Base-by-base conservation (phyloP, 2,329 filamentous ascomycete species). In the Pseudopyrenochaeta lycopersici region DNA sequence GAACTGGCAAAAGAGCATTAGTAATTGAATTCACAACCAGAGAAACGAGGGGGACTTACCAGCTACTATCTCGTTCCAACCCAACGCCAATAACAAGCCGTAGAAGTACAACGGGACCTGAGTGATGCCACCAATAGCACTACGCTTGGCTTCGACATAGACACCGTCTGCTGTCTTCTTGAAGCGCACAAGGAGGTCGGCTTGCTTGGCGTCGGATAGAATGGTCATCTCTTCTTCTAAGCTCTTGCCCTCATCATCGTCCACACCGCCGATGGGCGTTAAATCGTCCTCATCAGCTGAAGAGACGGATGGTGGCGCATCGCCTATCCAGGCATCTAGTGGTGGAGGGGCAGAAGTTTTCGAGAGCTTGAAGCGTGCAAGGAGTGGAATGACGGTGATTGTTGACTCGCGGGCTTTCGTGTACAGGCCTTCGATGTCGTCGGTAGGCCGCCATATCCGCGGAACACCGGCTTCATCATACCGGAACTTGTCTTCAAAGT, bases 401-500 rank as follows among this genome's bases (percentile, higher is more conserved):
- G 95, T 99, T 4, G 92, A 96, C 77, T 98, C 94, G 60, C 94
- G 87, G 3, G 95, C 94, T 60, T 88, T 89, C 31, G 92, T 97
- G 77, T 98, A 99, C 36, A 96, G 82, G 40, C 94, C 93, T 79
- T 99, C 95, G 56, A 99, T 99, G 71, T 99, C 95, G 73, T 99
- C 95, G 1, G 89, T 93, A 1, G 95, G 95, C 20, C 93, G 88
- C 95, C 95, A 99, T 76, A 99, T 97, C 54, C 95, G 86, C 4
- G 95, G 95, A 4, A 99, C 95, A 21, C 95, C 95, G 6, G 88
- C 88, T 54, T 97, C 93, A 68, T 99, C 95, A 69, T 99, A 99
- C 60, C 95, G 89, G 85, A 99, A 99, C 78, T 97, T 97, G 80
- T 99, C 95, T 78, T 99, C 95, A 64, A 99, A 99, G 80, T 97